Evolutionary conservation across 441 rosid species (phyloP).

Genomic region (Jatropha podagrica): DNA sequence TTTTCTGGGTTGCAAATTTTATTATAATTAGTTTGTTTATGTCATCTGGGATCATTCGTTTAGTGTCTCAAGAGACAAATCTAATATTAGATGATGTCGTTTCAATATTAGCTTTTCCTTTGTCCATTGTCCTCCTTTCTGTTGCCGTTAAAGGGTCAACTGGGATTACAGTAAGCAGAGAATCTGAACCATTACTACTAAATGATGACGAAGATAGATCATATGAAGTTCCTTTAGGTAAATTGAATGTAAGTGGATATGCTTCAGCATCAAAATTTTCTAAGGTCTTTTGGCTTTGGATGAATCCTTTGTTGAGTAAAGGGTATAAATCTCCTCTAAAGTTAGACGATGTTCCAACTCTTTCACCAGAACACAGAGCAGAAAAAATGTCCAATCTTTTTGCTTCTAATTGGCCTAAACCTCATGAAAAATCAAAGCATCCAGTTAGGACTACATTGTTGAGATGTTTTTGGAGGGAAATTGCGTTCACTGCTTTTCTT

Average conservation of each 20-base stretch:
- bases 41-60: conserved; percentile 52
- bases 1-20: conserved; percentile 63
- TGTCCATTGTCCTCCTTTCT: conserved; percentile 54
- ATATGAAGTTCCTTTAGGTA: conserved; percentile 36
- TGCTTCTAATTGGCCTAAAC: conserved; percentile 77
- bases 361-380: conserved; percentile 76
- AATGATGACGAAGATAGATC: conserved; percentile 26
- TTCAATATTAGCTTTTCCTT: conserved; percentile 52
- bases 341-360: conserved; percentile 67
- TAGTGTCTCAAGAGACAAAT: conserved; percentile 28
- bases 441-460: conserved; percentile 78
- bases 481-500: conserved; percentile 70
- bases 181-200: conserved; percentile 28
- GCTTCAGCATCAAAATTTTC: conserved; percentile 78
- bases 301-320: conserved; percentile 76
- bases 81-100: conserved; percentile 56
- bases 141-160: conserved; percentile 67
- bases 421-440: conserved; percentile 50
- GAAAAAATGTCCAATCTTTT: conserved; percentile 65
- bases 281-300: conserved; percentile 88
- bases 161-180: conserved; percentile 42
- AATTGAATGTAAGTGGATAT: conserved; percentile 52
- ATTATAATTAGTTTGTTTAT: conserved; percentile 44
- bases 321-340: conserved; percentile 80
- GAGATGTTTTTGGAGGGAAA: conserved; percentile 78